phyloP scores from a whole-genome alignment of 305 asterid genomes.

The Fraxinus latifolia region DNA sequence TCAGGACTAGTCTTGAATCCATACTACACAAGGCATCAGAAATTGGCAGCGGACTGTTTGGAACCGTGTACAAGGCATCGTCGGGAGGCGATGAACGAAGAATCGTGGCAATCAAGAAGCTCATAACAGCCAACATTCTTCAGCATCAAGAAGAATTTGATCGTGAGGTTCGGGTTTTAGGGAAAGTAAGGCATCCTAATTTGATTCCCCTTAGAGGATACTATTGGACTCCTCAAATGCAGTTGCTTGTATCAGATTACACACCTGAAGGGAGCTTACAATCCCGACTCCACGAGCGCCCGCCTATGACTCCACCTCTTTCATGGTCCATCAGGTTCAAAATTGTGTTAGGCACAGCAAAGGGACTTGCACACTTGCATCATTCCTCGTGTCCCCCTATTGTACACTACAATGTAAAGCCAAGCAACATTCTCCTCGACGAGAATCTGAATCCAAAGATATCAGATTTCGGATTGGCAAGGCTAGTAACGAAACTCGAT shows the following conservation, averaged over 20 bases:
- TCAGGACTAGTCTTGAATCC: slow-evolving; percentile 40
- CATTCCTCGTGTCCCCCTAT: slow-evolving; percentile 73
- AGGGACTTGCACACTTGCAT: slow-evolving; percentile 82
- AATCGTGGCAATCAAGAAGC: slow-evolving; percentile 67
- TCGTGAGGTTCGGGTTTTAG: slow-evolving; percentile 64
- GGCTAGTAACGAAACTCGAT: slow-evolving; percentile 60
- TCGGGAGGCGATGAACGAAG: slow-evolving; percentile 44
- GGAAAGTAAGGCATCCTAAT: slow-evolving; percentile 74
- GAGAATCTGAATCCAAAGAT: slow-evolving; percentile 58
- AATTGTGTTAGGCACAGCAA: slow-evolving; percentile 69
- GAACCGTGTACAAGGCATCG: slow-evolving; percentile 70
- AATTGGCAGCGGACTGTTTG: slow-evolving; percentile 80
- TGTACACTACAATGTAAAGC: slow-evolving; percentile 79
- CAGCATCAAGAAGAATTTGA: slow-evolving; percentile 79
- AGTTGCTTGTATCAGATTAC: slow-evolving; percentile 73
- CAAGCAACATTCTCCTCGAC: slow-evolving; percentile 75
- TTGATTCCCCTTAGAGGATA: slow-evolving; percentile 65
- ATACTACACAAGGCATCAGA: slow-evolving; percentile 60
- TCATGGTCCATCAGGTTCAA: slow-evolving; percentile 68
- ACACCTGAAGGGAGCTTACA: slow-evolving; percentile 63
- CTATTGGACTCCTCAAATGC: slow-evolving; percentile 86
- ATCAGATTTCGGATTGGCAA: slow-evolving; percentile 74
- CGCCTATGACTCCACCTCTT: slow-evolving; percentile 39
- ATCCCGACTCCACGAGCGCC: slow-evolving; percentile 49
- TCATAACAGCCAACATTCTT: slow-evolving; percentile 51